These are phyloP conservation scores for Candida ulmi DNA, from an alignment of 805 yeast genomes.

Conservation along the genomic window DNA sequence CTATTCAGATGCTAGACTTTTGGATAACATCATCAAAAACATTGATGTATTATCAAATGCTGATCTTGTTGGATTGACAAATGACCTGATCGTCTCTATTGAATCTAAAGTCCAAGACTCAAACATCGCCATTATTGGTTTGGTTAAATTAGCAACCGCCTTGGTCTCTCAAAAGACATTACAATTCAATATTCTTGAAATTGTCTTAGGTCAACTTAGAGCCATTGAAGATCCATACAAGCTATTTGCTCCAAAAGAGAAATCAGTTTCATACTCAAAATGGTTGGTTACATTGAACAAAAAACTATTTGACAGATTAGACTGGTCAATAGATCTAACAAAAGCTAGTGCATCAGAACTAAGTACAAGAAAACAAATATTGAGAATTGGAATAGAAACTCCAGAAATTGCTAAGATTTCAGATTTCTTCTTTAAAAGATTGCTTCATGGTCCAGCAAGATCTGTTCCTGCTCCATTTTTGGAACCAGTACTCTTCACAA, in stretches of 20 bases:
- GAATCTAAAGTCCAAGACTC: slow-evolving; percentile 24
- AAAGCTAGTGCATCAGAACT: slow-evolving; percentile 33
- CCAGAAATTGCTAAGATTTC: slow-evolving; percentile 26
- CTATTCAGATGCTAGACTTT: slow-evolving; percentile 30
- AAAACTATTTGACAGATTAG: slow-evolving; percentile 25
- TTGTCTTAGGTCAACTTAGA: slow-evolving; percentile 23
- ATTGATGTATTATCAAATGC: slow-evolving; percentile 17
- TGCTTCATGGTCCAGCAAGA: slow-evolving; percentile 47
- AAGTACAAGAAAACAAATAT: slow-evolving; percentile 36
- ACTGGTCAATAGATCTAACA: slow-evolving; percentile 38
- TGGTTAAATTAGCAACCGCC: slow-evolving; percentile 21
- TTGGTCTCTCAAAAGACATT: slow-evolving; percentile 6
- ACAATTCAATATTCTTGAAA: slow-evolving; percentile 23
- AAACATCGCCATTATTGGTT: slow-evolving; percentile 22
- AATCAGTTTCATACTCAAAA: slow-evolving; percentile 5
- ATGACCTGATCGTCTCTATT: slow-evolving; percentile 27
- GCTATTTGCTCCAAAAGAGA: slow-evolving; percentile 4
- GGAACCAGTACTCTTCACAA: slow-evolving; percentile 36
- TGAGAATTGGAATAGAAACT: slow-evolving; percentile 31
- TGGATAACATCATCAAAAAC: slow-evolving; percentile 20
- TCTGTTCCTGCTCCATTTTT: slow-evolving; percentile 49
- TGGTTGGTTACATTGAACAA: slow-evolving; percentile 13
- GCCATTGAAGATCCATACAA: slow-evolving; percentile 16
- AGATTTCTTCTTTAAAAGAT: slow-evolving; percentile 38
- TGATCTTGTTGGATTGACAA: slow-evolving; percentile 27